Base-by-base conservation (phyloP, 805 yeast genomes). In the Nakazawaea laoshanensis region DNA sequence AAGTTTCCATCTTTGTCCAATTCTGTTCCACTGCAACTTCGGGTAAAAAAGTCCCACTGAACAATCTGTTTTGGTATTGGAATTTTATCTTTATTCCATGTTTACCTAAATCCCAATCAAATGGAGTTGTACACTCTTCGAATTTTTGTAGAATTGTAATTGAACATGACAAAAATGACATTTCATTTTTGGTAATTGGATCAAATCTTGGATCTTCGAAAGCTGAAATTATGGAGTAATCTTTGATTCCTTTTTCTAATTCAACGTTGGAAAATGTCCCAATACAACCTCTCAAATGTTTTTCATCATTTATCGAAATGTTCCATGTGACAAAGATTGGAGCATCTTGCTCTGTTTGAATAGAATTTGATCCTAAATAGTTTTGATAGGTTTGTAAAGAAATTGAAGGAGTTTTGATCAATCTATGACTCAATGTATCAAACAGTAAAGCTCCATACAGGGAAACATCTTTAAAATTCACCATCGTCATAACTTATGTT, bases 321-420 rank as follows among this genome's bases (percentile, higher is more conserved):
- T 75, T 77, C 95, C 96, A 92, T 0, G 97, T 92, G 20, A 89
- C 81, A 57, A 92, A 92, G 18, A 89, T 56, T 0, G 97, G 92
- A 5, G 60, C 57, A 35, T 36, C 38, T 12, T 28, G 32, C 4
- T 36, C 36, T 6, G 33, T 26, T 6, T 20, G 11, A 19, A n/a
- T n/a, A n/a, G 24, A 25, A 16, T 23, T 19, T 10, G 14, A 9
- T 6, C 22, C 20, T 3, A 23, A 18, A 27, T 15, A 27, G 7
- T 38, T 28, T 28, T 36, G 28, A 15, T 36, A 36, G 29, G 8
- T 39, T 38, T 12, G 28, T 24, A 31, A 43, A 38, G 23, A 40
- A 12, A 22, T 13, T 4, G 30, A 15, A 12, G 39, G 39, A 14
- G 32, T 21, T 12, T 49, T 42, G 13, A 39, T 39, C 10, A 63